Base-by-base conservation (phyloP, 2,329 filamentous ascomycete species). In the Beauveria sp. region DNA sequence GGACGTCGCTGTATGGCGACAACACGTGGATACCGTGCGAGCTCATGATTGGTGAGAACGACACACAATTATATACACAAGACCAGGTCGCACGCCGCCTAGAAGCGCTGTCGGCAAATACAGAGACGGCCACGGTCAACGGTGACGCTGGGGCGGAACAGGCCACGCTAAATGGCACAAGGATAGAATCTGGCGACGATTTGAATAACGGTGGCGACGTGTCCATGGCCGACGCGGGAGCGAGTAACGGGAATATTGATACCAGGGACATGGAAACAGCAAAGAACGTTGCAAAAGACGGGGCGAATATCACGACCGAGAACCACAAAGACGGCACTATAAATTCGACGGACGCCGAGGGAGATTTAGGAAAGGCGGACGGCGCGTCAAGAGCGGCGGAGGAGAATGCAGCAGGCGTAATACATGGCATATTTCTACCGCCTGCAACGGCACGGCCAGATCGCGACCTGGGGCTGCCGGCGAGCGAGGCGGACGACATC, bases 401-500 rank as follows among this genome's bases (percentile, higher is more conserved):
- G 7, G 59, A 49, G 3, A 61, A 46, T 9, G 63, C 62, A 2
- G 45, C 81, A 4, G 77, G 79, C n/a, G 82, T 82, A 31, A 83
- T 93, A 63, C 88, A 93, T 70, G 89, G 90, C 3, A 84, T 91
- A 68, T 96, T 91, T 73, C 73, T 86, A 49, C 83, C 88, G 42
- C 88, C 90, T 0, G 70, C 76, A 28, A 77, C 83, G 38, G 83
- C 84, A 26, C 80, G 82, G 60, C 82, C 87, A 2, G 88, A 93
- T 71, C 81, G 87, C 61, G 86, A 92, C 70, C 77, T 90, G 45
- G 88, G 88, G 1, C 81, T 96, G 3, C 89, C 90, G 0, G 80
- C 86, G 20, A 75, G 79, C 28, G 90, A 95, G 74, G 91, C 91
- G 1, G 89, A 93, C 66, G 89, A 95, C 63, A 86, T 90, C 49